Conservation (phyloP, 805 yeast genomes). For the Wickerhamiella lipophila region DNA sequence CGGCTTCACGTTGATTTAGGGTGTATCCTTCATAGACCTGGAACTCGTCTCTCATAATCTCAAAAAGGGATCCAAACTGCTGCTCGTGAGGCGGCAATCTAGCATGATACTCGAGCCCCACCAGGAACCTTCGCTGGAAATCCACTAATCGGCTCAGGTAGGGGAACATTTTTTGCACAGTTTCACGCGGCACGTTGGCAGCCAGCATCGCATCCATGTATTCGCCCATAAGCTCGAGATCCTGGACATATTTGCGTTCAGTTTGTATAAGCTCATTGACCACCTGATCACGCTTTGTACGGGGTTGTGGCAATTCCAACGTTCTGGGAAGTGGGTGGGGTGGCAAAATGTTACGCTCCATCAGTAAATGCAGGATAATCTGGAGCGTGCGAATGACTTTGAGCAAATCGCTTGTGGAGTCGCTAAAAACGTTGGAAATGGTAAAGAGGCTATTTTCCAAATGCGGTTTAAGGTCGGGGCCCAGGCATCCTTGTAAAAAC, state of each 20-base stretch:
- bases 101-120: conserved; percentile 82
- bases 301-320: conserved; percentile 12
- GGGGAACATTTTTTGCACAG: conserved; percentile 71
- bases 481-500: conserved; percentile 73
- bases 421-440: conserved; percentile 77
- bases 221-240: conserved; percentile 57
- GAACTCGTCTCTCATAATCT: conserved; percentile 76
- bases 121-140: conserved; percentile 78
- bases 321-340: conserved; percentile 1
- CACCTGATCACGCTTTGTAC: conserved; percentile 51
- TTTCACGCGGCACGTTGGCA: conserved; percentile 65
- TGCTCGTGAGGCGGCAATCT: conserved; percentile 61
- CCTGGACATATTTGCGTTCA: conserved; percentile 87
- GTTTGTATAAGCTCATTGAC: conserved; percentile 75
- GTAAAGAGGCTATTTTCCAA: conserved; percentile 72
- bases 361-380: conserved; percentile 41
- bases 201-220: conserved; percentile 58
- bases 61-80: conserved; percentile 77
- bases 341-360: conserved; percentile 8
- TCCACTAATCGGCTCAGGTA: conserved; percentile 73
- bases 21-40: conserved; percentile 91
- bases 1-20: conserved; percentile 74
- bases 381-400: conserved; percentile 64
- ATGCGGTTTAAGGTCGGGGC: conserved; percentile 49
- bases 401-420: conserved; percentile 62